phyloP scores from a whole-genome alignment of 768 basidiomycete species.

The Kwoniella sp. region DNA sequence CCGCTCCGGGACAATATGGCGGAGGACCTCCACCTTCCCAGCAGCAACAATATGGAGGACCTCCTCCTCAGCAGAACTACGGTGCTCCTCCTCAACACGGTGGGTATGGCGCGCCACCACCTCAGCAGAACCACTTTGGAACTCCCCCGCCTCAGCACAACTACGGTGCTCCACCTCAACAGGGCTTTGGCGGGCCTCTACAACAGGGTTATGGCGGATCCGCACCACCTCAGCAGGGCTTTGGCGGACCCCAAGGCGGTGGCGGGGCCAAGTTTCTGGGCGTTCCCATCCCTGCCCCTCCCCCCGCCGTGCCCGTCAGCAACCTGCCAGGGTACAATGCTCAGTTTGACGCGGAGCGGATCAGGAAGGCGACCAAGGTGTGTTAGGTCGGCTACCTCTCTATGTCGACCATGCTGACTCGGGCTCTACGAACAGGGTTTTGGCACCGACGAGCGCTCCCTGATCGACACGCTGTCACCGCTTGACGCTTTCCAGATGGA shows the following conservation, averaged over 20 bases:
- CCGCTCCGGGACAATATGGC: conserved; percentile 10
- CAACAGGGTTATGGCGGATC: conserved; percentile 17
- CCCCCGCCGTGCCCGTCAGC: conserved; percentile 42
- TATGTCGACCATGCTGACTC: neutral
- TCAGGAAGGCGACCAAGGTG: conserved; percentile 52
- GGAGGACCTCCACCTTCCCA: conserved; percentile 13
- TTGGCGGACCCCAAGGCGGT: conserved; percentile 4
- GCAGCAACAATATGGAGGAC: conserved; percentile 14
- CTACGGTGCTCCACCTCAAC: conserved; percentile 12
- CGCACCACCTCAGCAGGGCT: conserved; percentile 20
- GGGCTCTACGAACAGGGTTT: conserved; percentile 30
- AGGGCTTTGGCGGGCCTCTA: conserved; percentile 12
- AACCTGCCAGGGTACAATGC: conserved; percentile 44
- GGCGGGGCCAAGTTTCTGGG: conserved; percentile 30
- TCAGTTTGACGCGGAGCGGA: conserved; percentile 46
- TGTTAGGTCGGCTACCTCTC: conserved; percentile 1
- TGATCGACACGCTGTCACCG: conserved; percentile 45
- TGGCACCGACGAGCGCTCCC: conserved; percentile 45
- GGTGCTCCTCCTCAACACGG: conserved; percentile 19
- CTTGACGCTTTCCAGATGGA: conserved; percentile 49
- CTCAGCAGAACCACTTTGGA: conserved; percentile 11
- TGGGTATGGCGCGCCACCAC: conserved; percentile 11
- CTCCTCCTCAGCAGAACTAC: conserved; percentile 18
- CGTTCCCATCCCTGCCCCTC: conserved; percentile 41
- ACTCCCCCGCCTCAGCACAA: conserved; percentile 1